Conservation (phyloP, 202 grass and related monocot species). For the Thinopyrum obtusiflorum region DNA sequence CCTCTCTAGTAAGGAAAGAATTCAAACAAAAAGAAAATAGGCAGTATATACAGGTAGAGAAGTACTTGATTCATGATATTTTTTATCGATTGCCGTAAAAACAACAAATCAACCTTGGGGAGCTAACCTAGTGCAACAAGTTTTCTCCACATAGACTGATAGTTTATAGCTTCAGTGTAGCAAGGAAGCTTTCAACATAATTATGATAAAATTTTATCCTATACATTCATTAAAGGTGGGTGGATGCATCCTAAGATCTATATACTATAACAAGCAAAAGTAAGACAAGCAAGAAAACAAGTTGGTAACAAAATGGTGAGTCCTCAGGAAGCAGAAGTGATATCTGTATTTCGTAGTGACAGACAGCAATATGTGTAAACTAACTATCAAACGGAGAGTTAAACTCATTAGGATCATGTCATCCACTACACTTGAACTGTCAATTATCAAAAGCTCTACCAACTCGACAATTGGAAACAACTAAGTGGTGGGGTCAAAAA, state of each 20-base stretch:
- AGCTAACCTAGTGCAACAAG: background rate
- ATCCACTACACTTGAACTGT: background rate
- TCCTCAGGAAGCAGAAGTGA: background rate
- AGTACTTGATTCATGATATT: background rate
- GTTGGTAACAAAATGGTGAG: background rate
- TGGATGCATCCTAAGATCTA: background rate
- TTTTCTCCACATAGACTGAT: background rate
- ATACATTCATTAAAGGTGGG: background rate
- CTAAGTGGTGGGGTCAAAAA: background rate
- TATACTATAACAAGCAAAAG: slow-evolving; percentile 3
- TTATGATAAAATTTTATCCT: background rate
- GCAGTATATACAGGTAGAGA: background rate
- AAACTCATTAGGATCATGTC: background rate
- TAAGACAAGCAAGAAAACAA: background rate
- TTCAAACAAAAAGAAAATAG: too few relatives aligned
- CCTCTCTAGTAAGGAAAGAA: too few relatives aligned
- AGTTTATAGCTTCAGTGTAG: background rate
- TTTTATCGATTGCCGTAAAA: background rate
- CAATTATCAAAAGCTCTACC: background rate
- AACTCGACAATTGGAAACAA: background rate
- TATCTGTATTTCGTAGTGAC: background rate
- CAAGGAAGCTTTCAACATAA: background rate
- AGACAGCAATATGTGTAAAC: background rate
- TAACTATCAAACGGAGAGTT: slow-evolving; percentile 15
- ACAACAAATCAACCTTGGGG: background rate